Evolutionary conservation across 805 yeast genomes (phyloP).

Genomic region (Brettanomyces bruxellensis): DNA sequence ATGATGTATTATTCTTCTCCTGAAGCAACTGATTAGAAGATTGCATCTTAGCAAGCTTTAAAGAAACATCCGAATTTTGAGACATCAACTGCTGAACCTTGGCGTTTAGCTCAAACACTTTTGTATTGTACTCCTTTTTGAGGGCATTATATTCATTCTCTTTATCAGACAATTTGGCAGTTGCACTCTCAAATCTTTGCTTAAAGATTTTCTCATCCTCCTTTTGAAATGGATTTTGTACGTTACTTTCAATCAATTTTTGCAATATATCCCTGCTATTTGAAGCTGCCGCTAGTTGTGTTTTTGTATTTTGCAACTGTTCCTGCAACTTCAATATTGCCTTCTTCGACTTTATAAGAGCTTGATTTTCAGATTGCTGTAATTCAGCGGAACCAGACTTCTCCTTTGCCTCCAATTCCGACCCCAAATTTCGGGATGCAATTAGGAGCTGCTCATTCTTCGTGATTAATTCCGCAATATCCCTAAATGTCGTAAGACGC

Average conservation of each 20-base stretch:
- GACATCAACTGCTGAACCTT: slow-evolving; percentile 31
- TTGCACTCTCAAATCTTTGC: slow-evolving; percentile 20
- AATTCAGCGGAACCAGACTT: slow-evolving; percentile 39
- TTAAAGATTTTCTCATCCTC: slow-evolving; percentile 6
- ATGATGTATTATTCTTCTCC: slow-evolving; percentile 38
- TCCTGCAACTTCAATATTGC: slow-evolving; percentile 58
- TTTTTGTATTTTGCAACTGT: slow-evolving; percentile 42
- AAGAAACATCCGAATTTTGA: slow-evolving; percentile 37
- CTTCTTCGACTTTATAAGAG: slow-evolving; percentile 41
- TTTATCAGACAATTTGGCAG: slow-evolving; percentile 24
- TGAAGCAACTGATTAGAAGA: slow-evolving; percentile 45
- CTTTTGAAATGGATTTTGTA: slow-evolving; percentile 6
- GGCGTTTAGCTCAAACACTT: slow-evolving; percentile 39
- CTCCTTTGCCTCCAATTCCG: slow-evolving; percentile 61
- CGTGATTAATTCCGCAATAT: slow-evolving; percentile 57
- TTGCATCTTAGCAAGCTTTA: slow-evolving; percentile 43
- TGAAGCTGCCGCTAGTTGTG: slow-evolving; percentile 42
- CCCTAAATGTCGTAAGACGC: slow-evolving; percentile 61
- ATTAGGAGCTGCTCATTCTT: slow-evolving; percentile 66
- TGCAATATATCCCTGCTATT: slow-evolving; percentile 65
- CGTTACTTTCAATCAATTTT: slow-evolving; percentile 25
- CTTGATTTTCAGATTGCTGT: slow-evolving; percentile 28
- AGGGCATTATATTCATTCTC: slow-evolving; percentile 30
- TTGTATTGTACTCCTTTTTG: slow-evolving; percentile 32
- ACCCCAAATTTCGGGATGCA: slow-evolving; percentile 64